Percentiles rank a stretch among this genome's conserved stretches.
phyloP scores from a whole-genome alignment of 768 basidiomycete species.

The button mushroom (Agaricus bisporus) region DNA sequence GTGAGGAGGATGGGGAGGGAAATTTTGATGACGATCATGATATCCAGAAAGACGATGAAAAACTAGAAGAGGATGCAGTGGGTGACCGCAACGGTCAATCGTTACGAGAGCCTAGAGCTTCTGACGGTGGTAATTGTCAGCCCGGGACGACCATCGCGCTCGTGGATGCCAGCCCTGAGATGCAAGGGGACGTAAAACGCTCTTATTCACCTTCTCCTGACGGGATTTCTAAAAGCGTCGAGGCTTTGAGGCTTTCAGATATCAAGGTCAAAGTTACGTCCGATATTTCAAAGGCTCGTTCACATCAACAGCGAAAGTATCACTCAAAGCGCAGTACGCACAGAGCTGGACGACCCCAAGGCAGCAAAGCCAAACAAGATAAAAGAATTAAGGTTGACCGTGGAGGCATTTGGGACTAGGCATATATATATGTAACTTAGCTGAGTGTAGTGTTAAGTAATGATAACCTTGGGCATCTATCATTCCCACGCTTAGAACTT shows the following conservation, averaged over 20 bases:
- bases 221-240: constrained; percentile 35
- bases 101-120: background rate
- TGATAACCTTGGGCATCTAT: background rate
- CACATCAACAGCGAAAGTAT: constrained; percentile 64
- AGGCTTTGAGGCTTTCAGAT: constrained; percentile 33
- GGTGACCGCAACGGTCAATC: constrained; percentile 27
- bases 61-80: constrained; percentile 23
- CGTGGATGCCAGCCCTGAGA: constrained; percentile 10
- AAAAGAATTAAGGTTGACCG: constrained; percentile 54
- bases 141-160: background rate
- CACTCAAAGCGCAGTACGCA: constrained; percentile 68
- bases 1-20: constrained; percentile 22
- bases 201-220: constrained; percentile 33
- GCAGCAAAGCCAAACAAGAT: constrained; percentile 85
- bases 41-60: constrained; percentile 17
- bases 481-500: constrained; percentile 10
- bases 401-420: constrained; percentile 49
- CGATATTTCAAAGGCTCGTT: constrained; percentile 53
- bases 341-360: constrained; percentile 62
- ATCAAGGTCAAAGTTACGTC: constrained; percentile 56
- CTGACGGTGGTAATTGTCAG: background rate
- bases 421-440: no score
- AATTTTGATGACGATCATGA: constrained; percentile 3
- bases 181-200: constrained; percentile 45
- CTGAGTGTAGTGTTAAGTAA: background rate